Evolutionary conservation across 495 filamentous ascomycete genomes (phyloP), one percentile per base, ranked within the genome.

Genomic region (Tuber indicum): DNA sequence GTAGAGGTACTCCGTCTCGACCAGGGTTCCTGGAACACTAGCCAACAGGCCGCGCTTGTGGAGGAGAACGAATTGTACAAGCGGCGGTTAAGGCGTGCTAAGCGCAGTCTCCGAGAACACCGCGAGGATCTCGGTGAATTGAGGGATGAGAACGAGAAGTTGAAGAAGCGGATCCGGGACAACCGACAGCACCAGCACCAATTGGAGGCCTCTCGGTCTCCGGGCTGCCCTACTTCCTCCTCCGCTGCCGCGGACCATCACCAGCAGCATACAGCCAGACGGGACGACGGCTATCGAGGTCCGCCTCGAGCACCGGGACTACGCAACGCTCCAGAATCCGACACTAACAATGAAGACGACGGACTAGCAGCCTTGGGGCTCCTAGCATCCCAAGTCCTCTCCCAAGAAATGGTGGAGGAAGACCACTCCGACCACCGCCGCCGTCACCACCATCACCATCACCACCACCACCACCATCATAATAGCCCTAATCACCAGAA

Each of bases 1-100:
- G 92, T 97, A 10, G 91, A 97, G 76, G 93, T 95, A 16, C 85
- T 99, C 36, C 92, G 94, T 78, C 88, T 86, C 73, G 89, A 87
- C 26, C 87, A 89, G 78, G 84, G 86, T 76, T 82, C 86, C 26
- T 87, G 88, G 14, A 88, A 87, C 62, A 72, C 71, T 21, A 74
- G 74, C 85, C 87, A 52, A 83, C 85, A 73, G 85, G 87, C 78
- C 82, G 87, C 88, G 66, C 84, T 92, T 5, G 87, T 92, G 77
- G 87, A 87, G 71, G 89, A 92, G 77, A 92, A 93, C 80, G 87
- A 88, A 3, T 84, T 85, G 14, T 84, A 94, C 26, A 87, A 89
- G 76, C 88, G 89, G 72, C 88, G 91, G 72, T 84, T 96, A 66
- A 89, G 89, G 78, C 89, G 89, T 52, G 91, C 93, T 1, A 94